Evolutionary conservation across 805 yeast species (phyloP).

Genomic region (Metschnikowia gelsemii): DNA sequence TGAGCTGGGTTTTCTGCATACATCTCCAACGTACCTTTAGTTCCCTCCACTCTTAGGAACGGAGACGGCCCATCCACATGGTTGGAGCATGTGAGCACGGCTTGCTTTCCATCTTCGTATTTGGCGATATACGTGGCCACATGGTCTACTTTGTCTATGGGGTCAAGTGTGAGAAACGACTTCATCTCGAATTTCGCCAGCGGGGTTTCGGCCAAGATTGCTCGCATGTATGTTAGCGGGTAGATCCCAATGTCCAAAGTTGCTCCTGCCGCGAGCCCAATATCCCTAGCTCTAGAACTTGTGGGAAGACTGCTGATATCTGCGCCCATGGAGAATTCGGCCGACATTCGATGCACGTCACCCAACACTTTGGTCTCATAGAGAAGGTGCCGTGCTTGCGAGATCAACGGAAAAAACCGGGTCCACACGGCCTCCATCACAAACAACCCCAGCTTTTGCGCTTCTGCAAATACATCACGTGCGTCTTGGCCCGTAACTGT

Average conservation of each 20-base stretch:
- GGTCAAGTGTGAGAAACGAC: constrained; percentile 36
- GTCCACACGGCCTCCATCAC: constrained; percentile 65
- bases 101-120: constrained; percentile 43
- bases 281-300: constrained; percentile 39
- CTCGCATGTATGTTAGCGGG: constrained; percentile 45
- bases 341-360: constrained; percentile 41
- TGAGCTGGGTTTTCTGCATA: constrained; percentile 35
- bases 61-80: constrained; percentile 28
- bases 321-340: constrained; percentile 40
- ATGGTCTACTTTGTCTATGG: constrained; percentile 43
- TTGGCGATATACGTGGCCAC: constrained; percentile 37
- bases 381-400: constrained; percentile 34
- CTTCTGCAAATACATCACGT: constrained; percentile 40
- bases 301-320: constrained; percentile 32
- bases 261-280: constrained; percentile 54
- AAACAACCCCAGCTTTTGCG: constrained; percentile 43
- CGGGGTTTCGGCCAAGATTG: constrained; percentile 36
- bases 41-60: constrained; percentile 35
- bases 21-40: constrained; percentile 33
- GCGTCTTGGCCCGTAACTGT: constrained; percentile 49
- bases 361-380: constrained; percentile 47
- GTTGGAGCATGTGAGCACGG: constrained; percentile 34
- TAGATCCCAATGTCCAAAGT: constrained; percentile 57
- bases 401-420: constrained; percentile 49
- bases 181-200: constrained; percentile 25